Base-by-base conservation (phyloP, 2,329 filamentous ascomycete species). In the Epichloe festucae region DNA sequence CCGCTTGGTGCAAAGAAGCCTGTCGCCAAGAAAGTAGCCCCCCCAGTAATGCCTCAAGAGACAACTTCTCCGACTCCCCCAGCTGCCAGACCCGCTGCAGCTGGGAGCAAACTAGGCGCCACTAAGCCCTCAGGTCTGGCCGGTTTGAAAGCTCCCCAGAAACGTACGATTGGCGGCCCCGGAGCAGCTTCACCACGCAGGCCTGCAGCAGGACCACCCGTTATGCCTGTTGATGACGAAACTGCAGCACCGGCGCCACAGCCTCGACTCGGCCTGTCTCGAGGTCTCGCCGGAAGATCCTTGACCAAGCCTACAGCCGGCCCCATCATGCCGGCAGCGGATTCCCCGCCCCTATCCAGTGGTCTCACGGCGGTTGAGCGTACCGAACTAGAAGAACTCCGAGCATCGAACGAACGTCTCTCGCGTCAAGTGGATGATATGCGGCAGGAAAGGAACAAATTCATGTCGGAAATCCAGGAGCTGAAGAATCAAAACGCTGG, bases 401-500 rank as follows among this genome's bases (percentile, higher is more conserved):
- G 90, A 39, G 74, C 82, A 12, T 84, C 94, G 54, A 90, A 91
- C 59, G 90, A 96, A 46, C 78, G 85, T 34, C 73, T 95, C 5
- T 74, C 79, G 21, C 81, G 82, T 51, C 80, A 88, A 57, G 80
- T 83, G 10, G 89, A 95, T 50, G 90, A 95, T 44, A 73, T 90
- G 59, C 81, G 88, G 51, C 80, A 87, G 46, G 91, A 96, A 63
- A 84, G 88, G 55, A 81, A 83, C 53, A 90, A 85, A 62, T 77
- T 95, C 47, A 78, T 82, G 54, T 93, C 89, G 0, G 89, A 96
- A 65, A 85, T 97, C 42, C 85, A 91, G 59, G 93, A 97, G 68
- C 77, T 98, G 34, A 94, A 96, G 70, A 94, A 95, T 61, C 89
- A 96, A 65, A 98, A 98, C 62, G 93, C 93, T 23, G 86, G 93